A percentile compares a stretch with the other conserved stretches of the same genome.
Evolutionary conservation across 495 filamentous ascomycete genomes (phyloP).

Genomic region (Echria macrotheca): DNA sequence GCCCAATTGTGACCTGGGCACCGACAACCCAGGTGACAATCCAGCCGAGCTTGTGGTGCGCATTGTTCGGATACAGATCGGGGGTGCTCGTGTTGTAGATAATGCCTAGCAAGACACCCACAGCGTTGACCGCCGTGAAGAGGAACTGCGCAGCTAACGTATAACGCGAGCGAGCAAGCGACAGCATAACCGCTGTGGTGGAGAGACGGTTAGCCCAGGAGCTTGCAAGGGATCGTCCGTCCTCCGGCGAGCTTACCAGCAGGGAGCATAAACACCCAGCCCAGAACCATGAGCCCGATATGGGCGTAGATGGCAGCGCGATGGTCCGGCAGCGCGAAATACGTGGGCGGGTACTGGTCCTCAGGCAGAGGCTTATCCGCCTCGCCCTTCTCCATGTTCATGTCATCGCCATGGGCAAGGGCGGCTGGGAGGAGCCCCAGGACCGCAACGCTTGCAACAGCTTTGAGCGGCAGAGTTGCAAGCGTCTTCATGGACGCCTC

Average conservation of each 20-base stretch:
- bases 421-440: slow-evolving; percentile 35
- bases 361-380: slow-evolving; percentile 37
- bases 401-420: slow-evolving; percentile 41
- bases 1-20: slow-evolving; percentile 61
- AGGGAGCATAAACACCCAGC: slow-evolving; percentile 82
- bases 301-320: slow-evolving; percentile 67
- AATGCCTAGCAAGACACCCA: slow-evolving; percentile 65
- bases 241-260: slow-evolving; percentile 59
- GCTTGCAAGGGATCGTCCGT: too few relatives aligned
- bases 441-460: slow-evolving; percentile 19
- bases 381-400: slow-evolving; percentile 43
- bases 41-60: slow-evolving; percentile 89
- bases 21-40: slow-evolving; percentile 64
- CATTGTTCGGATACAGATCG: slow-evolving; percentile 82
- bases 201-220: too few relatives aligned
- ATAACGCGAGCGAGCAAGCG: slow-evolving; percentile 71
- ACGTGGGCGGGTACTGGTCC: slow-evolving; percentile 52
- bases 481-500: slow-evolving; percentile 19
- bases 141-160: slow-evolving; percentile 66
- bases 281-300: slow-evolving; percentile 70
- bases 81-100: slow-evolving; percentile 80
- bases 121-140: slow-evolving; percentile 67
- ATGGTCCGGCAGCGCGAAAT: slow-evolving; percentile 68
- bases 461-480: slow-evolving; percentile 12
- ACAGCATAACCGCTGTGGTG: slow-evolving; percentile 84